Evolutionary conservation across 768 basidiomycete species (phyloP).

Genomic region (Auricularia cornea): DNA sequence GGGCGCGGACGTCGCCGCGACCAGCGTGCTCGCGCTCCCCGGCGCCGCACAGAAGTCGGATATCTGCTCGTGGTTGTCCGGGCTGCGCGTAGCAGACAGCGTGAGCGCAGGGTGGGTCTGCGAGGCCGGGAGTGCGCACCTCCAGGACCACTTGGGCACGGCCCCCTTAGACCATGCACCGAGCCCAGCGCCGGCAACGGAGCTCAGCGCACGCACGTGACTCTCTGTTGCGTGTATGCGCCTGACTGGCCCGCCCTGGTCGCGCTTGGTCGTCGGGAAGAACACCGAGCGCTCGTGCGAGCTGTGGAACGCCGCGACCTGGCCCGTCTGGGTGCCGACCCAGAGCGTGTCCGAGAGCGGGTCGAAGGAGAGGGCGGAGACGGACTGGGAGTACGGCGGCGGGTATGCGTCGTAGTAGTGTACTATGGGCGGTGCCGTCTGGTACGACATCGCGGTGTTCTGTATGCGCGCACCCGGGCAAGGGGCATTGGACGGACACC

Average conservation of each 20-base stretch:
- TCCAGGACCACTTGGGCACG: constrained; percentile 72
- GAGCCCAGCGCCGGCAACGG: constrained; percentile 43
- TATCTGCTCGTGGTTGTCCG: not conserved
- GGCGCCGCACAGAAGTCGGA: constrained; percentile 14
- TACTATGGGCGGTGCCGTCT: constrained; percentile 4
- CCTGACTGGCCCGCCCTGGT: constrained; percentile 55
- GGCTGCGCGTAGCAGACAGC: not conserved
- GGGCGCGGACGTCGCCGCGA: constrained; percentile 47
- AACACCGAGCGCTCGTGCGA: constrained; percentile 57
- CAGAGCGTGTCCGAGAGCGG: constrained; percentile 85
- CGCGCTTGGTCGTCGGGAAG: constrained; percentile 41
- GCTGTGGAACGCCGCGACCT: constrained; percentile 60
- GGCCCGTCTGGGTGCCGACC: constrained; percentile 69
- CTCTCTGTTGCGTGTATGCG: constrained; percentile 73
- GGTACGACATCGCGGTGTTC: constrained; percentile 6
- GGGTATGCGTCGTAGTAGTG: constrained; percentile 13
- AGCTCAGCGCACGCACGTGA: constrained; percentile 58
- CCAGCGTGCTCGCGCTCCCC: constrained; percentile 43
- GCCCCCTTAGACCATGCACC: constrained; percentile 83
- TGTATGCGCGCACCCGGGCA: not conserved
- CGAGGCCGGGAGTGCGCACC: too few species aligned
- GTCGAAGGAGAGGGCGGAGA: constrained; percentile 81
- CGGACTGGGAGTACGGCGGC: too few species aligned
- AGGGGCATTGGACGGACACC: not conserved
- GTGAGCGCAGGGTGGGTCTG: too few species aligned